Percentiles rank a stretch among this genome's conserved stretches.
These are phyloP conservation scores for Cyclotella choctawhatcheeana DNA, from an alignment of 108 stramenopile species.

Conservation along the genomic window DNA sequence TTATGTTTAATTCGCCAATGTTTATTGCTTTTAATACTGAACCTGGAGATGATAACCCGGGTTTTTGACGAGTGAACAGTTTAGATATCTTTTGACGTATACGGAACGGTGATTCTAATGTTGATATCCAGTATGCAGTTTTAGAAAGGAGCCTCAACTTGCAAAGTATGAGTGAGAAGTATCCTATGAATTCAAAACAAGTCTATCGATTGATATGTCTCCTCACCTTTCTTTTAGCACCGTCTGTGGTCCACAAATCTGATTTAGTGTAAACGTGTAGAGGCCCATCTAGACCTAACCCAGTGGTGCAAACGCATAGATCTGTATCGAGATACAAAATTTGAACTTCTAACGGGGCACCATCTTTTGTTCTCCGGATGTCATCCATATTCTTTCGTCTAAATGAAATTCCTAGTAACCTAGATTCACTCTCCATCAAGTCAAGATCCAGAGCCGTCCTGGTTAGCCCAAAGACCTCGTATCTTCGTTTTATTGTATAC, in stretches of 20 bases:
- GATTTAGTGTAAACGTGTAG: conserved; percentile 67
- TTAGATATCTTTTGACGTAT: conserved; percentile 40
- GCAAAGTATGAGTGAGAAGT: not conserved
- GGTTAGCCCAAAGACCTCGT: conserved; percentile 55
- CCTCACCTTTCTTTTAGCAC: conserved; percentile 47
- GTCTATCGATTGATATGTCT: no score
- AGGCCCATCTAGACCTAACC: conserved; percentile 40
- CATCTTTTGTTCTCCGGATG: conserved; percentile 35
- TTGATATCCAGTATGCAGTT: conserved; percentile 35
- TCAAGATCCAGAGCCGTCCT: conserved; percentile 59
- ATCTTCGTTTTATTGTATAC: conserved; percentile 31
- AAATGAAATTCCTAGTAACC: conserved; percentile 28
- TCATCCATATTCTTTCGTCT: conserved; percentile 27
- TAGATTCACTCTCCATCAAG: conserved; percentile 37
- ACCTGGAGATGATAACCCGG: conserved; percentile 28
- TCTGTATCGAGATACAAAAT: conserved; percentile 65
- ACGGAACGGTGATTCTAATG: conserved; percentile 43
- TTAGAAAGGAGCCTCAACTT: conserved; percentile 38
- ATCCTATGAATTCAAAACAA: no score
- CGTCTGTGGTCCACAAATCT: conserved; percentile 48
- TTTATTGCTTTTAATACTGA: conserved; percentile 41
- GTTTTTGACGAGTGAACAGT: conserved; percentile 5
- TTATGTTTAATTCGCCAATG: conserved; percentile 51
- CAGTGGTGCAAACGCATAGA: conserved; percentile 60
- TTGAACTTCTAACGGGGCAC: conserved; percentile 51